Evolutionary conservation across 2,329 filamentous ascomycete genomes (phyloP), one percentile per base, ranked within the genome.

Genomic region (Phoma sp.): DNA sequence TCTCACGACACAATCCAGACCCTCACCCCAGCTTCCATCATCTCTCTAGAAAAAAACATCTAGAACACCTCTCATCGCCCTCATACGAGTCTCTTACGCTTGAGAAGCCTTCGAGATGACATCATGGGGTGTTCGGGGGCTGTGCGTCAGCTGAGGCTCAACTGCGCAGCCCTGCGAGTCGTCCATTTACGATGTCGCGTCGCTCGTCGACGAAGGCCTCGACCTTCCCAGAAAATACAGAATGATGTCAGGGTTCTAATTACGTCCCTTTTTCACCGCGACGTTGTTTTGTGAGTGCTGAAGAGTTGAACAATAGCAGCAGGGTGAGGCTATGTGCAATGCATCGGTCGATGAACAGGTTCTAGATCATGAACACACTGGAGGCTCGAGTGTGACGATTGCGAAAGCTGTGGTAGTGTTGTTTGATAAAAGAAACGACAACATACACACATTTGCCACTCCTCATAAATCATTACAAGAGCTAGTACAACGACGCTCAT

Each of bases 61-160:
- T 35, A 35, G 32, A 35, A 17, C n/a, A 17, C 15, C 8, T 17
- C 5, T 6, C 10, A 9, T 17, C n/a, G 32, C n/a, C 17, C 4
- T 6, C 15, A n/a, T 35, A 5, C n/a, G 17, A 17, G 8, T 25
- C 35, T 31, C 15, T 12, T 35, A 24, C 17, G 15, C 17, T 22
- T 8, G 0, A 19, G 17, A 31, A 32, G 25, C 44, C 24, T 38
- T 24, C n/a, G 7, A 8, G 10, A 37, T 53, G 51, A 53, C 39
- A 46, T 53, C 51, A 53, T 40, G 17, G 17, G 17, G 17, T 17
- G 17, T 17, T 17, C 17, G 17, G 43, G 50, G 51, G 51, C 51
- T 53, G 43, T 47, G 51, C 43, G 37, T 47, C 37, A 53, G 51
- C 51, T 53, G 43, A 33, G 38, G 43, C 51, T 45, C 24, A 43